Evolutionary conservation across 805 yeast species (phyloP), one percentile per base, ranked within the genome.

Genomic region (Ogataea saltuana): DNA sequence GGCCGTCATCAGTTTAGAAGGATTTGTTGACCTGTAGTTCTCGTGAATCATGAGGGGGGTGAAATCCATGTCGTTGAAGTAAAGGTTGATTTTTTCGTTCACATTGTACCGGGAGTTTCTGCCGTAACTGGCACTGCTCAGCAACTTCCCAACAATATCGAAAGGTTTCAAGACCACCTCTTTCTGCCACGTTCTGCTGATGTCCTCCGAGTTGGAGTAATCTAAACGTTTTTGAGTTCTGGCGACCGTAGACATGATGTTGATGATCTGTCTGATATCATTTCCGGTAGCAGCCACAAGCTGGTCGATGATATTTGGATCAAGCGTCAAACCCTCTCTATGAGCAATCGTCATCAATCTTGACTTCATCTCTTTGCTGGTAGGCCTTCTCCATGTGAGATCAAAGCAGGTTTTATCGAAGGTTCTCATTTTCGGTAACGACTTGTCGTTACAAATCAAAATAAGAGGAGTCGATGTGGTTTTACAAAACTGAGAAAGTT

Each of bases 41-140:
- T 93, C 99, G 60, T 91, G 97, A 41, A 93, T 78, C 98, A 93
- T 91, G 48, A 91, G 72, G 4, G 99, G 98, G 1, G 95, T 82
- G 61, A 93, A 85, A 59, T 89, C 97, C 65, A 88, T 86, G 65
- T 93, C 99, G 64, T 88, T 89, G 70, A 93, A 93, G 60, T 89
- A 93, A 40, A 88, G 73, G 55, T 86, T 91, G 57, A 91, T 82
- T 60, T 88, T 86, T 50, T 88, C 96, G 63, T 83, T 85, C 49
- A 91, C 62, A 2, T 81, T 72, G 44, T 76, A 74, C n/a, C 68
- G 64, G 2, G 77, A 67, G 52, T 65, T 68, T 15, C 70, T 75
- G 43, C 80, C 70, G 63, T 81, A 85, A 12, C 78, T 72, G 17
- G 76, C 75, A 0, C 83, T 84, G 49, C 74, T 71, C 36, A 91